These are phyloP conservation scores for Oryza coarctata DNA, from an alignment of 176 grass and related monocot genomes.

Conservation along the genomic window DNA sequence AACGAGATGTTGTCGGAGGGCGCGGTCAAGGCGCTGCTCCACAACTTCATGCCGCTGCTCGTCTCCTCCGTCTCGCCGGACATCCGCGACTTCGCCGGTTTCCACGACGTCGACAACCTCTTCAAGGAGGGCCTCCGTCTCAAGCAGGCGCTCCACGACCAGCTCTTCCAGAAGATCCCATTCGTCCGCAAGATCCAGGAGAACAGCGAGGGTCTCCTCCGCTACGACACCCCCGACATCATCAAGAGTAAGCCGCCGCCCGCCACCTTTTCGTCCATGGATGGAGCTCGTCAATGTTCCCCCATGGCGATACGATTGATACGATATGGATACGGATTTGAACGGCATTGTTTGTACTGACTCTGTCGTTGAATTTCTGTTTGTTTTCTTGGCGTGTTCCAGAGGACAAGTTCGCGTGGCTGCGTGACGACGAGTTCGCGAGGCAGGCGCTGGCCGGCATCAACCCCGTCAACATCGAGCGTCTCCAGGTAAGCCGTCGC, in stretches of 20 bases:
- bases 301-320: slow-evolving; percentile 13
- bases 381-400: not conserved
- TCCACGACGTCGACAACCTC: slow-evolving; percentile 98
- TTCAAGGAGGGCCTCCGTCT: slow-evolving; percentile 92
- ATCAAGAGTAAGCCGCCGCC: slow-evolving; percentile 58
- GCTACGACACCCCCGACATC: slow-evolving; percentile 91
- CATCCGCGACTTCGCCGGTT: slow-evolving; percentile 74
- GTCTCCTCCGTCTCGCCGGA: slow-evolving; percentile 59
- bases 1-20: slow-evolving; percentile 77
- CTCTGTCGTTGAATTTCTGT: not conserved
- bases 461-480: slow-evolving; percentile 88
- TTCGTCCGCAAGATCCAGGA: slow-evolving; percentile 76
- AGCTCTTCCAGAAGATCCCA: slow-evolving; percentile 83
- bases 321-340: not conserved
- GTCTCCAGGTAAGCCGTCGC: slow-evolving; percentile 62
- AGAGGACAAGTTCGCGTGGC: slow-evolving; percentile 99
- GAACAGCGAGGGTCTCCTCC: slow-evolving; percentile 72
- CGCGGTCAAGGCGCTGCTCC: slow-evolving; percentile 76
- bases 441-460: slow-evolving; percentile 82
- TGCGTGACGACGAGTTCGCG: slow-evolving; percentile 95
- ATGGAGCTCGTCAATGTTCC: not conserved
- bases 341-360: slow-evolving; percentile 11
- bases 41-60: slow-evolving; percentile 81
- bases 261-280: not conserved
- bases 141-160: slow-evolving; percentile 86